These are phyloP conservation scores for Encephalitozoon intestinalis DNA, from an alignment of 371 early-diverging fungal species.

Conservation along the genomic window DNA sequence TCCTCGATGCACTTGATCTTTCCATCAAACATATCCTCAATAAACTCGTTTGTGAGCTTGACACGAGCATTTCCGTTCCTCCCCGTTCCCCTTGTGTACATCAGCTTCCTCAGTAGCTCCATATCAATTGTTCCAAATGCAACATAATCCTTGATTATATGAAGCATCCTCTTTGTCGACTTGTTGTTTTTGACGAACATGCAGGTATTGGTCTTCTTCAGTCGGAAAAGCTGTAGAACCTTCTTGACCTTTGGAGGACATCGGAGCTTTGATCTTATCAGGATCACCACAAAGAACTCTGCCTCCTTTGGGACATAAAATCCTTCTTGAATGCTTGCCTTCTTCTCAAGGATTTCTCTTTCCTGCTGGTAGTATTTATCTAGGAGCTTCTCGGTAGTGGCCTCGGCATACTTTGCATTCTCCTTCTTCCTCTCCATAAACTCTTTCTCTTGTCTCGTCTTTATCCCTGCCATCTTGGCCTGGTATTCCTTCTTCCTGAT, in stretches of 20 bases:
- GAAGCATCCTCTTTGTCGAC: slow-evolving; percentile 92
- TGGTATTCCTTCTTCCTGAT: slow-evolving; percentile 36
- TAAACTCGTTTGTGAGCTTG: slow-evolving; percentile 82
- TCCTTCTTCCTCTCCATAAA: slow-evolving; percentile 9
- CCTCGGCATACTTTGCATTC: slow-evolving; percentile 35
- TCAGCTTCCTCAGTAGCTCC: slow-evolving; percentile 90
- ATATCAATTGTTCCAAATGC: slow-evolving; percentile 87
- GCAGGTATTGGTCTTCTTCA: slow-evolving; percentile 95
- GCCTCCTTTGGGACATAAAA: slow-evolving; percentile 59
- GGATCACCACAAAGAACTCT: slow-evolving; percentile 57
- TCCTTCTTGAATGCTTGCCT: slow-evolving; percentile 43
- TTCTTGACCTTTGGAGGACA: slow-evolving; percentile 96
- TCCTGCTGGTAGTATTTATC: slow-evolving; percentile 31
- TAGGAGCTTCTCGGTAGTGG: slow-evolving; percentile 26
- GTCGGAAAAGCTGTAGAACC: slow-evolving; percentile 92
- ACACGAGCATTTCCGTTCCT: slow-evolving; percentile 83
- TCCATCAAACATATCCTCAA: slow-evolving; percentile 80
- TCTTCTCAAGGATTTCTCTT: slow-evolving; percentile 34
- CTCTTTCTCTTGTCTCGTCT: slow-evolving; percentile 11
- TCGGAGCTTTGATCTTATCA: slow-evolving; percentile 90
- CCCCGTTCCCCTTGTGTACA: slow-evolving; percentile 98
- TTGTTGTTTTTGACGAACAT: slow-evolving; percentile 92
- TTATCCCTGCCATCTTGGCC: slow-evolving; percentile 16
- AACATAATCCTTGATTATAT: slow-evolving; percentile 89
- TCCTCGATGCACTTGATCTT: slow-evolving; percentile 93